Percentiles rank a stretch among this genome's conserved stretches.
Conservation (phyloP, 106 monocot species). For the Dendrobium catenatum region DNA sequence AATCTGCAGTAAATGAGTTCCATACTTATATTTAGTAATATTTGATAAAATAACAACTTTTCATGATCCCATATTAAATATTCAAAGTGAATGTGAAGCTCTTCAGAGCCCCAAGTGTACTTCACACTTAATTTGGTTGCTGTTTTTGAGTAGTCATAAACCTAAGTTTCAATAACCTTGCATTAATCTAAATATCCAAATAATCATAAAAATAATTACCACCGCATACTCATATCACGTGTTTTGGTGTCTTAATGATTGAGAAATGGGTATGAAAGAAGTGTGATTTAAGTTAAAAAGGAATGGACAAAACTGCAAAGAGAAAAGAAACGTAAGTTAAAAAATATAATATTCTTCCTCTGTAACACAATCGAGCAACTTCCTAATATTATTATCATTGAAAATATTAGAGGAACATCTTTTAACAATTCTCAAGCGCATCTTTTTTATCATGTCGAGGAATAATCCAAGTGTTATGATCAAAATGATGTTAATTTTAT, state of each 20-base stretch:
- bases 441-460: too few species aligned
- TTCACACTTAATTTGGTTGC: not conserved
- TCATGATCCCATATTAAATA: not conserved
- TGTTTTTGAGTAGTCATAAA: not conserved
- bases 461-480: too few species aligned
- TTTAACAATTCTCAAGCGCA: too few species aligned
- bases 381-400: too few species aligned
- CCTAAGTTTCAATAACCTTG: not conserved
- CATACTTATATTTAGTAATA: not conserved
- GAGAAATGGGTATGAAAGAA: not conserved
- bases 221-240: not conserved
- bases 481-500: too few species aligned
- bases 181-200: not conserved
- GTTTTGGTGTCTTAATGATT: not conserved
- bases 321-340: too few species aligned
- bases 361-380: too few species aligned
- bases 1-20: conserved; percentile 30
- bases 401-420: too few species aligned
- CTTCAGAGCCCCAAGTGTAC: not conserved
- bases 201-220: not conserved
- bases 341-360: too few species aligned
- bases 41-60: not conserved
- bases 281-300: not conserved
- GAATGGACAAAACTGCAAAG: not conserved
- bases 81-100: not conserved